Evolutionary conservation across 2,329 filamentous ascomycete genomes (phyloP).

Genomic region (Verticillium nonalfalfae): DNA sequence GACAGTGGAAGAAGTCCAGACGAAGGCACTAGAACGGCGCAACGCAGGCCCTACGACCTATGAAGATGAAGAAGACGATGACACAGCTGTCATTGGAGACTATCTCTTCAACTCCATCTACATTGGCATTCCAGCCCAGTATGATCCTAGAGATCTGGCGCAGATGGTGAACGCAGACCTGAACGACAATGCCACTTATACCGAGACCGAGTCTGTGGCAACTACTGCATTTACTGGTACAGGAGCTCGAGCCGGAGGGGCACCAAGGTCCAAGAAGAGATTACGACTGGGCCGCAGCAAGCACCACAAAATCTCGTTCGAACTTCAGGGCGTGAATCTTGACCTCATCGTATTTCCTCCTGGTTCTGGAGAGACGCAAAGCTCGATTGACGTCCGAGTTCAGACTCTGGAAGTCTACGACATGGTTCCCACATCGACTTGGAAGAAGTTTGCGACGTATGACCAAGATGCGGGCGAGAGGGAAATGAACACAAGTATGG

Average conservation of each 20-base stretch:
- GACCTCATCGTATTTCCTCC: constrained; percentile 79
- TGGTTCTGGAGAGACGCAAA: constrained; percentile 73
- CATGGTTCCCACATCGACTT: constrained; percentile 89
- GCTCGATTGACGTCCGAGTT: constrained; percentile 78
- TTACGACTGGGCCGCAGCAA: constrained; percentile 79
- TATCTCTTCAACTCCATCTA: constrained; percentile 99
- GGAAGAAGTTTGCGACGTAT: constrained; percentile 97
- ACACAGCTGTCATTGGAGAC: constrained; percentile 84
- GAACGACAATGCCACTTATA: constrained; percentile 81
- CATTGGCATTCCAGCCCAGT: constrained; percentile 82
- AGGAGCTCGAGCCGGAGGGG: constrained; percentile 40
- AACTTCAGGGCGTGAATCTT: constrained; percentile 75
- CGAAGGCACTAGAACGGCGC: constrained; percentile 70
- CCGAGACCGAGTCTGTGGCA: constrained; percentile 83
- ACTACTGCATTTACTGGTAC: constrained; percentile 64
- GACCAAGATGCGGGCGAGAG: constrained; percentile 81
- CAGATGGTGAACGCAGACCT: constrained; percentile 83
- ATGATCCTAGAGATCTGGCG: constrained; percentile 75
- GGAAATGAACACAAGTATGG: constrained; percentile 82
- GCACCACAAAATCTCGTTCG: constrained; percentile 92
- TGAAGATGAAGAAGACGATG: constrained; percentile 67
- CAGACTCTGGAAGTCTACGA: constrained; percentile 86
- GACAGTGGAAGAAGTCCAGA: constrained; percentile 82
- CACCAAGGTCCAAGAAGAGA: constrained; percentile 38
- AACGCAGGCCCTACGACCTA: constrained; percentile 47